Evolutionary conservation across 805 yeast genomes (phyloP), one percentile per base, ranked within the genome.

Genomic region (Wilhelminamyces savonicus): DNA sequence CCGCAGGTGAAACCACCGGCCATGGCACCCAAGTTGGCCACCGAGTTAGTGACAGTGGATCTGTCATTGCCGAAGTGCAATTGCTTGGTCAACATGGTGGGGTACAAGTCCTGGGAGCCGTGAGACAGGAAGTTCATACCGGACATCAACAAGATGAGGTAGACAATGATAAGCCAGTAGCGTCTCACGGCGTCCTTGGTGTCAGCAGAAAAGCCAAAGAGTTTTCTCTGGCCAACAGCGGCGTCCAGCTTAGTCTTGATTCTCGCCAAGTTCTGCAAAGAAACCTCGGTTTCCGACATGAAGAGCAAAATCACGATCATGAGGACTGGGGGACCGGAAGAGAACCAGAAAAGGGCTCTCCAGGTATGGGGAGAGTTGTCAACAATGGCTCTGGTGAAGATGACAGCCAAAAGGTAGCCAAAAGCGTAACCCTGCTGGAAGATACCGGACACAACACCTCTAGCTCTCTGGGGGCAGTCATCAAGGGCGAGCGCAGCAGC

Each of bases 391-490:
- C 85, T 63, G 37, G 72, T 71, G 58, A 78, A 79, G 15, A 78
- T 62, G 28, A 77, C 82, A 5, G 77, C 84, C 35, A 78, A 48
- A 16, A 79, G 55, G 43, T 77, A 78, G 15, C 87, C 87, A 27
- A 79, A 67, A 1, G 82, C 79, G 42, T 79, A 85, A 37, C 94
- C 94, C 51, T 83, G 82, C 55, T 84, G 94, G 49, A 85, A 73
- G 24, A 82, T 52, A 27, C 84, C 85, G 21, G 78, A 70, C 27
- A 78, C 54, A 34, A 77, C 62, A 26, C 83, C 80, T 54, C 74
- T 61, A 20, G 80, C 74, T 17, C 54, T 59, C 2, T 50, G 50
- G 1, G 85, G 85, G 28, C 76, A 66, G 44, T 78, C 82, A 40
- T 78, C 83, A 19, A 81, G 62, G 6, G 86, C 77, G 5, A 78